These are phyloP conservation scores for Heliocybe sulcata DNA, from an alignment of 1,284 basidiomycete species.

Conservation along the genomic window DNA sequence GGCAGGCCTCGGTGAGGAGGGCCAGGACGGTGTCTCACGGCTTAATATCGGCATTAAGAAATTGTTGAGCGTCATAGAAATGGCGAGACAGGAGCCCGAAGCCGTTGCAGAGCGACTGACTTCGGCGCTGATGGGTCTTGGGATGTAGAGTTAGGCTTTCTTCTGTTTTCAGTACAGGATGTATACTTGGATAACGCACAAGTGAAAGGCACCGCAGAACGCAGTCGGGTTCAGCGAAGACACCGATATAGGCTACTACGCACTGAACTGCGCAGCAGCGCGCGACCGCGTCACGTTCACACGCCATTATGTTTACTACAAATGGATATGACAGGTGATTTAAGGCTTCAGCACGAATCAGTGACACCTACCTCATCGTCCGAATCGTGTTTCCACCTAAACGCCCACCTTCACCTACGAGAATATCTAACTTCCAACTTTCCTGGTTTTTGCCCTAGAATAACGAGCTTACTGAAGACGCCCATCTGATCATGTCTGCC, in stretches of 20 bases:
- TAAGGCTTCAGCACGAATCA: not conserved
- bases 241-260: too few relatives aligned
- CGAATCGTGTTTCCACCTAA: not conserved
- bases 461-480: not conserved
- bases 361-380: not conserved
- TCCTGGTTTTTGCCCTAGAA: not conserved
- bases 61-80: slow-evolving; percentile 87
- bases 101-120: slow-evolving; percentile 71
- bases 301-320: not conserved
- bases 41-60: slow-evolving; percentile 93
- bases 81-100: slow-evolving; percentile 92
- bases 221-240: too few relatives aligned
- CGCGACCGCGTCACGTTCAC: not conserved
- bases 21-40: slow-evolving; percentile 31
- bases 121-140: slow-evolving; percentile 59
- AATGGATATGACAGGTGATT: slow-evolving; percentile 2
- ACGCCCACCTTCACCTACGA: not conserved
- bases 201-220: too few relatives aligned
- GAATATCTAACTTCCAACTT: not conserved
- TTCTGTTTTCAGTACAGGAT: too few relatives aligned
- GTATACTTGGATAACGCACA: too few relatives aligned
- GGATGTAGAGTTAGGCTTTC: slow-evolving; percentile 24
- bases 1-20: slow-evolving; percentile 65
- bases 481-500: not conserved
- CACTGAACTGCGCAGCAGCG: not conserved